Evolutionary conservation across 345 rosid species (phyloP).

Genomic region (Eucalyptus melliodora): DNA sequence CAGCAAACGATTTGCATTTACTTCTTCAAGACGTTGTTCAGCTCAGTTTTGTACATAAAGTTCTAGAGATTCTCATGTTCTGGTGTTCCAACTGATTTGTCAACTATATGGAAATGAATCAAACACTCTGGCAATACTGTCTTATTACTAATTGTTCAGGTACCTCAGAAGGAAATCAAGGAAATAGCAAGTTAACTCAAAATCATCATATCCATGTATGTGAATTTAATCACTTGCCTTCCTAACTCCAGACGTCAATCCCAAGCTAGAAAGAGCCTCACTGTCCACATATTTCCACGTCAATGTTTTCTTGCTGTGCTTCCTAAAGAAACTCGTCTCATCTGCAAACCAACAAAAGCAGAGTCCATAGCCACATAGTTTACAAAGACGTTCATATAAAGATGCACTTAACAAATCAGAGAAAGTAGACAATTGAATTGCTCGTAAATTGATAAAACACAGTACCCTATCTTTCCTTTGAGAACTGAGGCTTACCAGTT

Average conservation of each 20-base stretch:
- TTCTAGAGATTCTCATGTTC: neutral
- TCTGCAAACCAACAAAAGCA: constrained; percentile 6
- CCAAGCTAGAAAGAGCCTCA: constrained; percentile 31
- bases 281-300: constrained; percentile 39
- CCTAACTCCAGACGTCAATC: constrained; percentile 62
- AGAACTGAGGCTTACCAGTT: neutral
- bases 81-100: neutral
- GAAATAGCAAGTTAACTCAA: neutral
- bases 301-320: constrained; percentile 6
- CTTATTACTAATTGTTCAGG: neutral
- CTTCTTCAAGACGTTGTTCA: neutral
- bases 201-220: neutral
- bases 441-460: neutral
- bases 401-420: neutral
- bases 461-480: neutral
- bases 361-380: neutral
- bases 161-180: neutral
- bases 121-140: neutral
- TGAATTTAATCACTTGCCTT: constrained; percentile 27
- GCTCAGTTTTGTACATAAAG: neutral
- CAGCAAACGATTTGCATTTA: neutral
- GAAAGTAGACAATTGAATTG: neutral
- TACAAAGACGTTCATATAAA: neutral
- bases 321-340: constrained; percentile 7
- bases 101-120: neutral